Base-by-base conservation (phyloP, 2,329 filamentous ascomycete genomes). In the Clonostachys chloroleuca region DNA sequence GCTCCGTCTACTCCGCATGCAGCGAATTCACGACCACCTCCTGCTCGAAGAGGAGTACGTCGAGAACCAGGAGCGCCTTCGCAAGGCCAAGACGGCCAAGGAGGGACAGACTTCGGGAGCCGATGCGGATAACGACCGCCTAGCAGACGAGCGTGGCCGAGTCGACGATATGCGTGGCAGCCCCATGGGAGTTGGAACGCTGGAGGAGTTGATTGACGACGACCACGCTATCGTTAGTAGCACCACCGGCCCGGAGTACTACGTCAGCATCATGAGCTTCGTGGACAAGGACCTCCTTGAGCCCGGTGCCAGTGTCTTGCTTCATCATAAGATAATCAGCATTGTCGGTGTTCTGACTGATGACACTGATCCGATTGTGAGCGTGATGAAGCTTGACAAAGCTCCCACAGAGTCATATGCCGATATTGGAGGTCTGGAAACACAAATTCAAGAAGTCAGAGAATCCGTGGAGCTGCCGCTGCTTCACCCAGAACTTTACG, bases 211-310 rank as follows among this genome's bases (percentile, higher is more conserved):
- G 76, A 99, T 99, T 63, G 94, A 99, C 62, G 94, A 99, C 66
- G 94, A 99, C 72, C 94, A 99, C 62, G 94, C 94, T 52, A 99
- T 99, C 62, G 94, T 99, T 35, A 96, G 92, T 16, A 96, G 91
- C 66, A 95, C 94, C 1, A 97, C 94, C 7, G 94, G 94, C 0
- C 94, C 94, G 2, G 94, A 99, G 68, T 99, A 96, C 79, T 99
- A 97, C 67, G 94, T 99, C 56, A 96, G 92, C 58, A 99, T 99
- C 80, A 97, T 97, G 94, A 96, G 92, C 47, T 99, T 99, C 61
- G 94, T 99, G 55, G 94, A 99, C 77, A 99, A 99, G 72, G 94
- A 99, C 62, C 82, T 99, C 5, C 80, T 99, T 40, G 94, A 99
- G 70, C 94, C 94, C 2, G 95, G 95, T 51, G 91, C 94, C 16